These are phyloP conservation scores for Camptophora hylomeconis DNA, from an alignment of 2,329 filamentous ascomycete species.

Conservation along the genomic window DNA sequence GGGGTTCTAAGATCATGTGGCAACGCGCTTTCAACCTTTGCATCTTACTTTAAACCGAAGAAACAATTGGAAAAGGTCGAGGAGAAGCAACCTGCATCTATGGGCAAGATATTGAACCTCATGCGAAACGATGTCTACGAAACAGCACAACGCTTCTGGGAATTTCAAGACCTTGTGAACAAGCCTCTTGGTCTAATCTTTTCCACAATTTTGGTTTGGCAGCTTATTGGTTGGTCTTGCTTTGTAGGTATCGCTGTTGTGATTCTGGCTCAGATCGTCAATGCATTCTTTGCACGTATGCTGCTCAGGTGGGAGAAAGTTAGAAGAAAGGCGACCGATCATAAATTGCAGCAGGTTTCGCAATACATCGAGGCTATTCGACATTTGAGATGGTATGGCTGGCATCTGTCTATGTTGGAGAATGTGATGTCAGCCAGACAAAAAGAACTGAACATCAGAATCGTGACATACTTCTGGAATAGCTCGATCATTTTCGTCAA, in stretches of 20 bases:
- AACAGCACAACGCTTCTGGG: conserved; percentile 73
- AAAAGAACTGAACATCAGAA: conserved; percentile 51
- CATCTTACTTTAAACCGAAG: conserved; percentile 3
- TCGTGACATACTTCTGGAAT: conserved; percentile 51
- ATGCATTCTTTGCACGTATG: conserved; percentile 51
- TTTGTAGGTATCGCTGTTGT: conserved; percentile 61
- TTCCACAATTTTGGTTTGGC: conserved; percentile 60
- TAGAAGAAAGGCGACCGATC: conserved; percentile 62
- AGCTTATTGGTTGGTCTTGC: conserved; percentile 67
- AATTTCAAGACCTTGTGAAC: conserved; percentile 62
- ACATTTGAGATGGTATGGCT: conserved; percentile 69
- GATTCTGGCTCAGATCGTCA: conserved; percentile 54
- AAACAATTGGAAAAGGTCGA: conserved; percentile 17
- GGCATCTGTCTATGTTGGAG: conserved; percentile 62
- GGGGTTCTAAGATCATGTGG: conserved; percentile 2
- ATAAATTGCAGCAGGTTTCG: conserved; percentile 64
- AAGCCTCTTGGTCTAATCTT: conserved; percentile 66
- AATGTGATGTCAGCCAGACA: conserved; percentile 56
- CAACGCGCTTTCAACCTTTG: not conserved
- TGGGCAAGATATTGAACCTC: conserved; percentile 81
- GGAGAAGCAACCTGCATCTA: conserved; percentile 51
- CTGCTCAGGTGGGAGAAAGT: conserved; percentile 57
- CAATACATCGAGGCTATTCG: conserved; percentile 81
- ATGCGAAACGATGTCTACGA: conserved; percentile 73
- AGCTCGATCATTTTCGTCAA: conserved; percentile 57